Base-by-base conservation (phyloP, 805 yeast genomes). In the Metschnikowia gruessii region DNA sequence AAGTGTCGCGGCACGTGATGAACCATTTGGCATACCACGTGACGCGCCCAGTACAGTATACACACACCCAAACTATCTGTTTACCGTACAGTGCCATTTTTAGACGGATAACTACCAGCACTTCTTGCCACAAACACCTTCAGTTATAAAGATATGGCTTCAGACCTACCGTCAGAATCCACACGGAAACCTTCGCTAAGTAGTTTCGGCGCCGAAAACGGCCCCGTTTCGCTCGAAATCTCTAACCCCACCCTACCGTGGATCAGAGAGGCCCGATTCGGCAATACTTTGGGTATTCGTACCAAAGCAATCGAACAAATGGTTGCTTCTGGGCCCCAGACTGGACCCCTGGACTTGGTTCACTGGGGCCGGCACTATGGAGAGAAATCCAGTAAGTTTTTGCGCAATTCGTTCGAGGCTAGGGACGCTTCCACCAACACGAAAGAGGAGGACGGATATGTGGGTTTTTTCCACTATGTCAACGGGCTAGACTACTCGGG, bases 331-430 rank as follows among this genome's bases (percentile, higher is more conserved):
- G 46, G 51, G 11, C 35, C 50, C 16, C 45, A 48, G 22, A 8
- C 50, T 4, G 76, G 76, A 1, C 70, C 74, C 1, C 66, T 71
- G 11, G 74, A 71, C 50, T 59, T 71, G 47, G 43, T 69, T 11
- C 75, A 71, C 51, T 64, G 65, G 61, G 74, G 71, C 21, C 57
- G 60, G 26, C 64, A 66, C 52, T 61, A 51, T 39, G 73, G 74
- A 2, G 52, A 63, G 10, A 52, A 63, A 30, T 60, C 67, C 13
- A 53, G 61, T 8, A 58, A 53, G 26, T 68, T 58, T 49, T 48
- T 53, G 28, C 52, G 57, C 34, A 60, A 66, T 46, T 66, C 65
- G 30, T 70, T 69, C 47, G 52, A 50, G 15, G 35, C 28, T 18
- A 36, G 28, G 4, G 34, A 31, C 8, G 52, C 52, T 4, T 21